Evolutionary conservation across 1,139 yeast genomes (phyloP), one percentile per base, ranked within the genome.

Genomic region (Pneumocystis carinii): DNA sequence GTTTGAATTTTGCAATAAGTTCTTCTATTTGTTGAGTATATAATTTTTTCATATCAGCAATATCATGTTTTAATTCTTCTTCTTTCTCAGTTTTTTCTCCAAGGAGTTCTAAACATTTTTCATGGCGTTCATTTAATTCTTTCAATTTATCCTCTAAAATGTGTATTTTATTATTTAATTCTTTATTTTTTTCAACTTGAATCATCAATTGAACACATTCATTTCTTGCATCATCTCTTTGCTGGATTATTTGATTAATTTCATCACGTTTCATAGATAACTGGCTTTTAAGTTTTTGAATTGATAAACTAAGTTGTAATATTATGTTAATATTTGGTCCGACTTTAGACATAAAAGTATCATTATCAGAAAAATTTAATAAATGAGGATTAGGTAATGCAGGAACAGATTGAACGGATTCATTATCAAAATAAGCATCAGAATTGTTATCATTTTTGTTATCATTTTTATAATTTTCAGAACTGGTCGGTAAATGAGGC

Each of bases 11-110:
- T 59, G 53, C 87, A 59, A 87, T 84, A 81, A 90, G 79, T 70
- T 90, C 94, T 72, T 88, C 94, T 39, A 90, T 92, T 73, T 92
- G 98, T 66, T 81, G 80, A 66, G 83, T 80, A 72, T 90, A 82
- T 76, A 90, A 77, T 57, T 86, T 90, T 73, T 90, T 92, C 73
- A 92, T 77, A 73, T 92, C 99, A 6, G 78, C 80, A 17, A 94
- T 92, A 71, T 92, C 99, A 3, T 95, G 96, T 68, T 79, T 79
- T 62, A 94, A 77, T 73, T 92, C 98, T 64, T 85, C 87, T 6
- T 88, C 92, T 67, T 79, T 80, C 72, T 94, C 98, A 15, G 90
- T 81, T 72, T 90, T 90, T 70, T 90, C 97, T 4, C 97, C 97
- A 24, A 90, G 78, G 67, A 89, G 74, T 69, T 86, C 88, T 66